Evolutionary conservation across 441 rosid genomes (phyloP).

Genomic region (Iberis amara): DNA sequence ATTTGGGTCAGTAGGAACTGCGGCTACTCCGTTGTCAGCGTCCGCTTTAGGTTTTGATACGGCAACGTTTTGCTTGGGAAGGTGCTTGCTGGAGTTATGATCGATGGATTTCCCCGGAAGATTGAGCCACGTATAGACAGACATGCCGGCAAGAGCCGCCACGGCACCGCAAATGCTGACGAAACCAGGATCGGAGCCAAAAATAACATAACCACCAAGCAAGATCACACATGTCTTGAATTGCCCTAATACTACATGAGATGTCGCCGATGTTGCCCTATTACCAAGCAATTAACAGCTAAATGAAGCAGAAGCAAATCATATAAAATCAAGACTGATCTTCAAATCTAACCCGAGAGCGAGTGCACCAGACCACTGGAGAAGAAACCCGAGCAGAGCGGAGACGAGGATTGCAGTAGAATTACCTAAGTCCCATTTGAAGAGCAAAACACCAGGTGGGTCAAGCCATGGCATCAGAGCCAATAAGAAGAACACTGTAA

Average conservation of each 20-base stretch:
- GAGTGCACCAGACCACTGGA: slow-evolving; percentile 95
- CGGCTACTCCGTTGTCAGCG: slow-evolving; percentile 19
- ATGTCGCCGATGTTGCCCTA: slow-evolving; percentile 94
- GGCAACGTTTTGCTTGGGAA: slow-evolving; percentile 29
- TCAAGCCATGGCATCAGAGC: slow-evolving; percentile 91
- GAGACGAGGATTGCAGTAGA: slow-evolving; percentile 58
- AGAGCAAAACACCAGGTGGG: slow-evolving; percentile 75
- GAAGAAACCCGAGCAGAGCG: slow-evolving; percentile 84
- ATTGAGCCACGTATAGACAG: slow-evolving; percentile 65
- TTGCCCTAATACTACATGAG: slow-evolving; percentile 90
- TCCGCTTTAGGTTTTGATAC: slow-evolving; percentile 32
- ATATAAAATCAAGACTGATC: slow-evolving; percentile 1
- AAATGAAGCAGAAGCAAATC: slow-evolving; percentile 6
- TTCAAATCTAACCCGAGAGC: slow-evolving; percentile 65
- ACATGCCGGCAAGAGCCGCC: slow-evolving; percentile 57
- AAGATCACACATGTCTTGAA: slow-evolving; percentile 84
- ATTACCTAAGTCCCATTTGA: slow-evolving; percentile 69
- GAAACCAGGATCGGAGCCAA: slow-evolving; percentile 68
- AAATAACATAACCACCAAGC: slow-evolving; percentile 66
- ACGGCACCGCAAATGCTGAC: slow-evolving; percentile 73
- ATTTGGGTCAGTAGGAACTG: slow-evolving; percentile 18
- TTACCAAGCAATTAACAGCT: background rate
- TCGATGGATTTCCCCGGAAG: slow-evolving; percentile 32
- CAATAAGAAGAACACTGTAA: slow-evolving; percentile 70
- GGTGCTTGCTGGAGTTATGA: slow-evolving; percentile 23